Evolutionary conservation across 1,139 yeast genomes (phyloP), one percentile per base, ranked within the genome.

Genomic region (Ogataea hybrid): DNA sequence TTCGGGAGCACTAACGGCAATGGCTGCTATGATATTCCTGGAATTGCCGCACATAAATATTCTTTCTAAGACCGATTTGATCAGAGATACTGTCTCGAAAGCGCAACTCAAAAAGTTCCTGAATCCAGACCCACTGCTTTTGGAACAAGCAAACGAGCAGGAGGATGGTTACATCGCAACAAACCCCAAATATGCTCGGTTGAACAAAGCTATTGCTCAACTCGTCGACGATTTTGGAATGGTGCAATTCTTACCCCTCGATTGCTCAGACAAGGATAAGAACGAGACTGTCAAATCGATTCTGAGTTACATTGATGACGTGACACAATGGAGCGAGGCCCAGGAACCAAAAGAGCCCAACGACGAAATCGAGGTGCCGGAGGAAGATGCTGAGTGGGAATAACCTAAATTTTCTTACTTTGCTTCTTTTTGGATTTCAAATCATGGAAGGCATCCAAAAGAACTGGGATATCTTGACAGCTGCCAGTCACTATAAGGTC

Each of bases 291-390:
- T 92, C 15, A 79, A 84, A 7, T 84, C 92, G 0, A 92, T 92
- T 40, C 70, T 94, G 53, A 84, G 96, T 58, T 89, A 89, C 62
- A 85, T 94, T 29, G 99, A 92, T 60, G 98, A 92, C 62, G 87
- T 92, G 17, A 92, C 98, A 0, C 99, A 92, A 61, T 92, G 98
- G 98, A 81, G 89, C 21, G 99, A 94, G 61, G 71, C 81, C 6
- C 98, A 92, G 64, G 99, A 92, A 63, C 97, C 97, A 16, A 90
- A 90, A 61, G 97, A 90, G 60, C 97, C 97, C 1, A 74, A 77
- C 29, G 97, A 90, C 49, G 88, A 81, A 49, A 61, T 76, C 14
- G 90, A 84, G 39, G 5, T 56, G 12, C 60, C 61, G 6, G 85
- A 79, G 8, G 71, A 67, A 25, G 70, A 62, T 17, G 49, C 22